Base-by-base conservation (phyloP, 345 rosid genomes). In the Sonneratia alba region DNA sequence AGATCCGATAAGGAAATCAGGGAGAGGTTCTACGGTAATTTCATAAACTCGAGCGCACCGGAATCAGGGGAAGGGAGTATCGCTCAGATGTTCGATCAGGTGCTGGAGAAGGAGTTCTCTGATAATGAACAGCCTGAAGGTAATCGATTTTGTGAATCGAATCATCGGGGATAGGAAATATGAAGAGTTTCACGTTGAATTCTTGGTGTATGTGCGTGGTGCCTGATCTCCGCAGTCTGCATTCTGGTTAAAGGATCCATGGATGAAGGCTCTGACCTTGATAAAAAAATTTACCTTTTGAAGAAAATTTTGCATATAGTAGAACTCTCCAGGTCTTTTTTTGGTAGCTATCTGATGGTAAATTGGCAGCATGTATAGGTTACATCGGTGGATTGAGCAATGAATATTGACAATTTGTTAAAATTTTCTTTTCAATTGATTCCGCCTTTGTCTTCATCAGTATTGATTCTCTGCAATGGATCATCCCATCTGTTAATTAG, bases 51-150 rank as follows among this genome's bases (percentile, higher is more conserved):
- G 1, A 82, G 97, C 57, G 86, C 84, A 7, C 83, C 94, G 4
- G 90, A 73, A 22, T 75, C 81, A 21, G 89, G 85, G 2, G 97
- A 88, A 49, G 93, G 89, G 14, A 96, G 91, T 71, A 89, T 96
- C 49, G 98, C 98, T 24, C 77, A 91, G 83, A 96, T 96, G 87
- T 92, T 96, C 85, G 96, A 92, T 82, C 85, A 88, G 37, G 98
- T 92, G 70, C 90, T 96, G 18, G 90, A 92, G 82, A 96, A 96
- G 77, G 99, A 92, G 77, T 92, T 96, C 84, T 81, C 97, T 19
- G 96, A 92, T 55, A 89, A 89, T 76, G 99, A 95, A 66, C 97
- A 87, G 63, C 84, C 91, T 81, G 93, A 90, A 84, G 99, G 99
- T 95, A 61, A 64, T 72, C 34, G 7, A 43, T 21, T 27, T 38